Evolutionary conservation across 2,329 filamentous ascomycete species (phyloP), one percentile per base, ranked within the genome.

Genomic region (Penicillium sp.): DNA sequence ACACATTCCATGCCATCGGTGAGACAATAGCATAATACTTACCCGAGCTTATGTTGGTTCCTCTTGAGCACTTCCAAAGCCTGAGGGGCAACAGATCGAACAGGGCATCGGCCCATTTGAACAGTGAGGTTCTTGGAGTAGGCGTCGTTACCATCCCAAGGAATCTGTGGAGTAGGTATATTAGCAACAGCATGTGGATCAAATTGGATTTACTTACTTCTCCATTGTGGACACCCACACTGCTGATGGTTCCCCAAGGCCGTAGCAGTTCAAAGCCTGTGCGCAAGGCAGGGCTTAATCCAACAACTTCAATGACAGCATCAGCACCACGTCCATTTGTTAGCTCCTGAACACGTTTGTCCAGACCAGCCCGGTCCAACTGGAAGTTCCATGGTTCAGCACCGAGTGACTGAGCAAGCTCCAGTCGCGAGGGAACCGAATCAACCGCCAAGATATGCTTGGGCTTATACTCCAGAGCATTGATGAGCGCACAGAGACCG

Each of bases 261-360:
- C 89, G 80, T 53, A 91, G 70, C 16, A 91, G 70, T 30, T 91
- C 87, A 70, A 86, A 91, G 0, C 83, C 88, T 34, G 85, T 89
- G 65, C 80, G 82, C 67, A 91, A 72, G 2, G 88, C 89, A 35
- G 85, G 81, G 50, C 84, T 85, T 56, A 87, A 74, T 0, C 88
- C 88, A 26, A 91, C 89, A 7, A 90, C 87, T 71, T 92, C 89
- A 61, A 96, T 85, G 2, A 94, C 85, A 16, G 90, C 85, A 74
- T 97, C 92, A 13, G 91, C 91, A 7, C 92, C 92, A 36, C 92
- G 81, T 7, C 91, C 91, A 14, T 88, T 80, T 0, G 90, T 94
- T 44, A 87, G 82, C 62, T 89, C 87, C 67, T 85, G 85, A 49
- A 96, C 85, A 49, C 87, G 82, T 62, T 81, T 79, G 51, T 85